Evolutionary conservation across 2,329 filamentous ascomycete species (phyloP).

Genomic region (Penicillium crustosum): DNA sequence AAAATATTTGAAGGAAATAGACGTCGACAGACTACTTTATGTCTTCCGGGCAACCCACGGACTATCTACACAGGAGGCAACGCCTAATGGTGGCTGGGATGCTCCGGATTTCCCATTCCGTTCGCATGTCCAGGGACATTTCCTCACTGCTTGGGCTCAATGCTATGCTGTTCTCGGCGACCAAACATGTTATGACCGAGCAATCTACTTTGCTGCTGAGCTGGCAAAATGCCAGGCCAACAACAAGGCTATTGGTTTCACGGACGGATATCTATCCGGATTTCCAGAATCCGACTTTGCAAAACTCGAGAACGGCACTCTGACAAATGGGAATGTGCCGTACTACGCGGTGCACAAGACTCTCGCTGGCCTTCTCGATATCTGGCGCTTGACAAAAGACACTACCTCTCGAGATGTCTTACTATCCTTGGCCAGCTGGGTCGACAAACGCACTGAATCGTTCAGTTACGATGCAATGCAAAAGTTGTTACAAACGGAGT

Average conservation of each 20-base stretch:
- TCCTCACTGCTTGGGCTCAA: conserved; percentile 52
- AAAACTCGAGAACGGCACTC: no score
- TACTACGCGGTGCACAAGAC: no score
- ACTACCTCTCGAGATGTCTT: no score
- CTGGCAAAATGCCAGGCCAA: conserved; percentile 1
- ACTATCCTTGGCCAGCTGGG: no score
- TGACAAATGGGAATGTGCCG: no score
- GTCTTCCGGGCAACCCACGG: conserved; percentile 50
- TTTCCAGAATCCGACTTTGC: not conserved
- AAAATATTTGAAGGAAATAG: conserved; percentile 38
- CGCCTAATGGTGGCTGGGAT: conserved; percentile 54
- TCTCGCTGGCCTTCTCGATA: no score
- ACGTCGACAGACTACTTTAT: conserved; percentile 1
- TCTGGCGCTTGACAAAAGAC: no score
- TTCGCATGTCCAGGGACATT: conserved; percentile 54
- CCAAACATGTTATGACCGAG: conserved; percentile 47
- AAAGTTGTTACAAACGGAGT: no score
- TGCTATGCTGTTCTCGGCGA: conserved; percentile 50
- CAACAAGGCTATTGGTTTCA: not conserved
- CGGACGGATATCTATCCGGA: not conserved
- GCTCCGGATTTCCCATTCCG: conserved; percentile 56
- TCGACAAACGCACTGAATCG: no score
- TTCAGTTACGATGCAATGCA: no score
- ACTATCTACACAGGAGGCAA: conserved; percentile 49
- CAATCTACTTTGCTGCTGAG: conserved; percentile 44